Percentiles rank a stretch among this genome's conserved stretches.
phyloP scores from a whole-genome alignment of 139 green algal genomes.

The Desmodesmus armatus region DNA sequence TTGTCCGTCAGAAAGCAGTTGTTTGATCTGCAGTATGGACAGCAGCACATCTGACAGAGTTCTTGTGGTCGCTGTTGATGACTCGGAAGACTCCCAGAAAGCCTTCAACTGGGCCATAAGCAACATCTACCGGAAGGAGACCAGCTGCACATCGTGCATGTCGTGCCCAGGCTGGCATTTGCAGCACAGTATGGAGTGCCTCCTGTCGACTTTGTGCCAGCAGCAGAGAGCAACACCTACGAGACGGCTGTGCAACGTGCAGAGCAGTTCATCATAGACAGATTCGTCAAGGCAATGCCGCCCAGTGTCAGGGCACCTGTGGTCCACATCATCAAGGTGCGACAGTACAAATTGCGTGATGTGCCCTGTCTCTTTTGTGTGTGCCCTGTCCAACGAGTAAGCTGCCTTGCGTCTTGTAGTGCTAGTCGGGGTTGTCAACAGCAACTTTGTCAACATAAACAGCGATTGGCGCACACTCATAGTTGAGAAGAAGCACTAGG shows the following conservation, averaged over 20 bases:
- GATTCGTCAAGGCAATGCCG: conserved; percentile 55
- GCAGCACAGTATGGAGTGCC: conserved; percentile 58
- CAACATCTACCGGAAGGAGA: conserved; percentile 59
- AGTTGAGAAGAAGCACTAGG: too few species aligned
- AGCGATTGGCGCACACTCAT: too few species aligned
- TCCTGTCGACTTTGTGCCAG: conserved; percentile 72
- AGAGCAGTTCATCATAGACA: conserved; percentile 69
- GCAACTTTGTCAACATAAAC: too few species aligned
- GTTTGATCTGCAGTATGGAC: background rate
- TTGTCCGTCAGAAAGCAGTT: background rate
- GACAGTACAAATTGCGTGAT: conserved; percentile 46
- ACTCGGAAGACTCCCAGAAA: conserved; percentile 50
- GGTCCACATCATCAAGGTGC: conserved; percentile 77
- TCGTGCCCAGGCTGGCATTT: conserved; percentile 64
- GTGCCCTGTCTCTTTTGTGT: conserved; percentile 70
- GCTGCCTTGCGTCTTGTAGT: conserved; percentile 61
- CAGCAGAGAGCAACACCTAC: conserved; percentile 59
- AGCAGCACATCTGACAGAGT: conserved; percentile 33
- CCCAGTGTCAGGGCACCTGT: conserved; percentile 51
- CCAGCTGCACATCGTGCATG: conserved; percentile 65
- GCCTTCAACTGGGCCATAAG: conserved; percentile 61
- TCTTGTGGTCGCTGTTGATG: conserved; percentile 64
- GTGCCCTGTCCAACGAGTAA: conserved; percentile 68
- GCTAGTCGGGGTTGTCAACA: conserved; percentile 63
- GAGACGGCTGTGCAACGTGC: conserved; percentile 61